Percentiles rank a stretch among this genome's conserved stretches.
phyloP scores from a whole-genome alignment of 2,329 filamentous ascomycete genomes.

The Hymenoscyphus salicellus region DNA sequence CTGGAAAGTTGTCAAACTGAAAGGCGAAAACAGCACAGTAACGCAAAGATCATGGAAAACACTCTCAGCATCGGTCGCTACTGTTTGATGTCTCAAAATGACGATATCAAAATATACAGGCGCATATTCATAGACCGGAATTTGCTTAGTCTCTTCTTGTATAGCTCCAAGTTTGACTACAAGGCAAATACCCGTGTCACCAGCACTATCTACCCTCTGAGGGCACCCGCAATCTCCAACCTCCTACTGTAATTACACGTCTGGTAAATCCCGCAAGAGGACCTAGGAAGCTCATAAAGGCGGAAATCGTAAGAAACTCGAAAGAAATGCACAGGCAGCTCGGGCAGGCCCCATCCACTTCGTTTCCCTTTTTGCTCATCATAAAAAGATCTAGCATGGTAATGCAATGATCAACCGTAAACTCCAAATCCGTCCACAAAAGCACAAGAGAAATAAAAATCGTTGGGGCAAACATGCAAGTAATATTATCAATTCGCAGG shows the following conservation, averaged over 20 bases:
- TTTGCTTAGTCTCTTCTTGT: background rate
- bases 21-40: too few species aligned
- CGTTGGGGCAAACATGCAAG: background rate
- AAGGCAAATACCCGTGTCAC: background rate
- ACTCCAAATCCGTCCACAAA: conserved; percentile 35
- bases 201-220: background rate
- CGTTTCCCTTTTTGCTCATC: background rate
- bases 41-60: too few species aligned
- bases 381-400: conserved; percentile 3
- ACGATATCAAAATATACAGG: too few species aligned
- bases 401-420: conserved; percentile 14
- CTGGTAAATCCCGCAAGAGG: background rate
- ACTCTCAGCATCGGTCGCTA: too few species aligned
- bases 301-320: background rate
- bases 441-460: conserved; percentile 23
- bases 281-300: background rate
- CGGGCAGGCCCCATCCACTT: background rate
- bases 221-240: background rate
- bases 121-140: background rate
- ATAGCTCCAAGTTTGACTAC: background rate
- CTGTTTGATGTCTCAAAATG: too few species aligned
- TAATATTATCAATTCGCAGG: background rate
- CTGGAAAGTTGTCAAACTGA: too few species aligned
- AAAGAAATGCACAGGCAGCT: background rate
- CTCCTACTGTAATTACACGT: background rate